These are phyloP conservation scores for Rhodotorula kratochvilovae DNA, from an alignment of 768 basidiomycete species.

Conservation along the genomic window DNA sequence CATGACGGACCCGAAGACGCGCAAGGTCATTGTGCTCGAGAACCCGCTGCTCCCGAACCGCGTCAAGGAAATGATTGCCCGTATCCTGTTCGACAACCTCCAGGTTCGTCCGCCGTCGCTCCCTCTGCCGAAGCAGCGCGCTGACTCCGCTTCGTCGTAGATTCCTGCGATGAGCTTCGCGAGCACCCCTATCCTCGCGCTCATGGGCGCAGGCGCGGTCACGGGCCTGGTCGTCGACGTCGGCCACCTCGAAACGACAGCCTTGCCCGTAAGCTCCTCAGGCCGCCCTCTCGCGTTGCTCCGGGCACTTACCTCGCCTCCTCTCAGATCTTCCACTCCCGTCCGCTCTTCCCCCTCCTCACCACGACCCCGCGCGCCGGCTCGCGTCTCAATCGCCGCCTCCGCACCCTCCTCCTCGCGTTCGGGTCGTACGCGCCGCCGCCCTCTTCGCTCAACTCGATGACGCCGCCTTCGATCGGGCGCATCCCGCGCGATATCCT, in stretches of 20 bases:
- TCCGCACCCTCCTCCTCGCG: slow-evolving; percentile 72
- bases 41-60: slow-evolving; percentile 77
- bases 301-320: not conserved
- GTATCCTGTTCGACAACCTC: slow-evolving; percentile 80
- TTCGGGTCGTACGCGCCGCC: slow-evolving; percentile 84
- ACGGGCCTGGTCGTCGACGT: slow-evolving; percentile 91
- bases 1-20: slow-evolving; percentile 86
- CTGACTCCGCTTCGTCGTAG: slow-evolving; percentile 49
- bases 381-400: slow-evolving; percentile 68
- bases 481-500: slow-evolving; percentile 75
- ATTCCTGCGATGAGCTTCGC: slow-evolving; percentile 93
- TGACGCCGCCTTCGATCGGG: slow-evolving; percentile 55
- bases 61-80: slow-evolving; percentile 82
- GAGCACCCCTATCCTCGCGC: slow-evolving; percentile 74
- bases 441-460: slow-evolving; percentile 63
- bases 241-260: slow-evolving; percentile 83
- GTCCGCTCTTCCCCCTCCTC: slow-evolving; percentile 77
- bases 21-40: slow-evolving; percentile 89
- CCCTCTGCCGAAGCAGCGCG: not conserved
- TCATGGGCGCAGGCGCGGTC: slow-evolving; percentile 79
- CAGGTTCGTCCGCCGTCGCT: slow-evolving; percentile 55
- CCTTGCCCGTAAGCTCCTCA: slow-evolving; percentile 65
- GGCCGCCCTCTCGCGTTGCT: too few species aligned
- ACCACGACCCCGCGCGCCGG: slow-evolving; percentile 84
- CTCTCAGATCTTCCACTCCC: slow-evolving; percentile 74